Evolutionary conservation across 768 basidiomycete genomes (phyloP), one percentile per base, ranked within the genome.

Genomic region (Auricularia sp.): DNA sequence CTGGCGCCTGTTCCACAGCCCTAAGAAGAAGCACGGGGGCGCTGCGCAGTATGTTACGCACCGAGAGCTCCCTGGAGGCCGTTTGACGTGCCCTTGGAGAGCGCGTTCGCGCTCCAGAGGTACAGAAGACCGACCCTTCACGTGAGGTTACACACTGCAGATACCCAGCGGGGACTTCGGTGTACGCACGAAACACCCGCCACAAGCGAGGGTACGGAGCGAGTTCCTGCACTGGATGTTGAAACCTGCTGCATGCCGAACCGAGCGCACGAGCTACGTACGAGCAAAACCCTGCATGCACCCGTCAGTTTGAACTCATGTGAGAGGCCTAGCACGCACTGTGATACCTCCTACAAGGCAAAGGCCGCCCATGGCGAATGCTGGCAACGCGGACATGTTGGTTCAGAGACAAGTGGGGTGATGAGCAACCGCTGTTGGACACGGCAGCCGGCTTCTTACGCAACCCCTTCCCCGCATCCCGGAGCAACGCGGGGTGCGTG

Each of bases 31-130:
- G 36, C 62, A 2, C 16, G 45, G 51, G 13, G 54, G 18, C 3
- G 33, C 65, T 39, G 56, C 63, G 56, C 11, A 54, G 54, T 42
- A 18, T 21, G 10, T 56, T 18, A 13, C 78, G 65, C 64, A 80
- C 92, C 91, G 14, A 92, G 79, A 45, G 91, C 92, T 36, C 80
- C 84, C 71, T 93, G 88, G 63, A 92, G 75, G n/a, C 92, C 89
- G 68, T 89, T 86, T 2, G 83, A 71, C 13, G 84, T 82, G 44
- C 89, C 88, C 71, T 82, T 89, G 66, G 86, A 85, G 68, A 94
- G 88, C 71, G 79, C 80, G 67, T 90, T 83, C 44, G 86, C 91
- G 64, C 89, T 87, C 83, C 86, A 92, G 33, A 92, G 79, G 74
- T 89, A 94, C 61, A 92, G 79, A 18, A 83, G 76, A 66, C 91